Evolutionary conservation across 2,329 filamentous ascomycete species (phyloP).

Genomic region (Xylaria hypoxylon): DNA sequence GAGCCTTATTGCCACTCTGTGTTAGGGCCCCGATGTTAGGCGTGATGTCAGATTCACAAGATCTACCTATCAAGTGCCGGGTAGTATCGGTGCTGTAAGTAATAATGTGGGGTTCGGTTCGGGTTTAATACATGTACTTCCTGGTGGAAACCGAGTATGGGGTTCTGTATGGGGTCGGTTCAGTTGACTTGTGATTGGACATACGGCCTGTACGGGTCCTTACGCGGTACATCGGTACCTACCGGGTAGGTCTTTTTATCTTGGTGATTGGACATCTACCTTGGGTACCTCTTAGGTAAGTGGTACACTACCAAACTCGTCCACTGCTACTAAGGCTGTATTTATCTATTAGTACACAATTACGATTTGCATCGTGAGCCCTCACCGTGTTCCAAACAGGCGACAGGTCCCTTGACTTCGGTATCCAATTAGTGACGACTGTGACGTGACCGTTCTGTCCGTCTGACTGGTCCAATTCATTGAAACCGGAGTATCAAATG

Average conservation of each 20-base stretch:
- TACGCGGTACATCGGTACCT: conserved; percentile 19
- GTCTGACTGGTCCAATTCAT: conserved; percentile 18
- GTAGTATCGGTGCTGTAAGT: too few relatives aligned
- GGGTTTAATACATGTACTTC: too few relatives aligned
- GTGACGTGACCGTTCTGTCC: conserved; percentile 25
- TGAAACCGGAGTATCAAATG: conserved; percentile 31
- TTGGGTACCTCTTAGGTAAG: background rate
- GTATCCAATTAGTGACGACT: conserved; percentile 29
- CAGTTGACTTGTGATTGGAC: conserved; percentile 17
- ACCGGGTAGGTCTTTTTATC: conserved; percentile 12
- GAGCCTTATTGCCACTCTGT: conserved; percentile 24
- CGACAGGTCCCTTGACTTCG: conserved; percentile 17
- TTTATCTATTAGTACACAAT: conserved; percentile 5
- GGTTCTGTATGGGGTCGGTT: conserved; percentile 7
- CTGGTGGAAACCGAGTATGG: too few relatives aligned
- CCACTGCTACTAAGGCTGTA: background rate
- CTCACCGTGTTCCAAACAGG: conserved; percentile 29
- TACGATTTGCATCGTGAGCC: conserved; percentile 31
- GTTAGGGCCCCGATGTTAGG: conserved; percentile 1
- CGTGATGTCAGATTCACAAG: conserved; percentile 2
- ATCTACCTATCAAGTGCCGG: too few relatives aligned
- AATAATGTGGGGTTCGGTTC: background rate
- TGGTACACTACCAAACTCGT: too few relatives aligned
- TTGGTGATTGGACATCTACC: background rate
- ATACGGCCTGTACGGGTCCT: background rate